Percentiles rank a stretch among this genome's conserved stretches.
Evolutionary conservation across 306 rosid genomes (phyloP).

Genomic region (Dryas alaskensis): DNA sequence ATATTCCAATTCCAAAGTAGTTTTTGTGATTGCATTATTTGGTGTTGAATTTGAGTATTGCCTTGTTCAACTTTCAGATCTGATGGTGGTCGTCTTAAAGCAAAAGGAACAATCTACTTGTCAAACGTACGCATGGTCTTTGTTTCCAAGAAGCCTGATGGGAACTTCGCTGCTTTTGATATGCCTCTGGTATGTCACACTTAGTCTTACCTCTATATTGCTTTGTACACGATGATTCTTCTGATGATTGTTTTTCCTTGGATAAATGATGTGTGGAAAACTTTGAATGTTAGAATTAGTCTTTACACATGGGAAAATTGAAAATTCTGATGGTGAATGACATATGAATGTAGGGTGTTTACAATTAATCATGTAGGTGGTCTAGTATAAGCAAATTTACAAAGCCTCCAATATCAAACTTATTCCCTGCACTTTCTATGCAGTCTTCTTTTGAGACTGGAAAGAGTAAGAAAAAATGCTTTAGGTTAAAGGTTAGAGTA

Average conservation of each 20-base stretch:
- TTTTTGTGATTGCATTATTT: neutral
- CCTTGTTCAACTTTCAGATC: constrained; percentile 28
- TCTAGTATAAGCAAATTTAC: too few species aligned
- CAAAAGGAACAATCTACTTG: constrained; percentile 82
- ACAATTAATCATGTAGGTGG: too few species aligned
- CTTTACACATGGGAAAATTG: too few species aligned
- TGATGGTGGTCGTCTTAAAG: constrained; percentile 65
- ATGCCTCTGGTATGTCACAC: constrained; percentile 81
- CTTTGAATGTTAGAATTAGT: too few species aligned
- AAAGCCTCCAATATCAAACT: too few species aligned
- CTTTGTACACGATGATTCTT: neutral
- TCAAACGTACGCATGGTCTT: constrained; percentile 91
- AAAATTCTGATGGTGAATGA: too few species aligned
- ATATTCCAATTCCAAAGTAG: neutral
- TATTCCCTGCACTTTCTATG: too few species aligned
- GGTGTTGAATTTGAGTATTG: neutral
- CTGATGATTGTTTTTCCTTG: too few species aligned
- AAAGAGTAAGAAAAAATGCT: neutral
- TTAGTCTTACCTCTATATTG: neutral
- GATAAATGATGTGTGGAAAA: too few species aligned
- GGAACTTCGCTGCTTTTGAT: constrained; percentile 66
- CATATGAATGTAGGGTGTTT: too few species aligned
- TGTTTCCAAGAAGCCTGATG: constrained; percentile 62
- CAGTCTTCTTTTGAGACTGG: too few species aligned
- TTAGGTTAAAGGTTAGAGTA: neutral